phyloP scores from a whole-genome alignment of 371 early-diverging fungal species.

The Blakeslea trispora region DNA sequence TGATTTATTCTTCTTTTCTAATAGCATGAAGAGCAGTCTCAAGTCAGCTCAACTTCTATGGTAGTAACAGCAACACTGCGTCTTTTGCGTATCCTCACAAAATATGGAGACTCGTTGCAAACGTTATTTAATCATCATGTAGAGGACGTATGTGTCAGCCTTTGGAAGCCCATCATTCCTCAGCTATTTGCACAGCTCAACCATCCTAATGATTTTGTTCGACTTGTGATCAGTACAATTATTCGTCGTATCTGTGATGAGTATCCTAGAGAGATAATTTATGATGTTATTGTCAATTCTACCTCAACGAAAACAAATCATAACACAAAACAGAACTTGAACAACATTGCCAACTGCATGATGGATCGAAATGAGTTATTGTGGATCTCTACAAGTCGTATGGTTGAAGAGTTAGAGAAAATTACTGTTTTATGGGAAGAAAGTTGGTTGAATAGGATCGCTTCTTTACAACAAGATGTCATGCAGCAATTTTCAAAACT shows the following conservation, averaged over 20 bases:
- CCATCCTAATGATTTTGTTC: slow-evolving; percentile 65
- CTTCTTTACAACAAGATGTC: slow-evolving; percentile 64
- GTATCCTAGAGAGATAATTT: slow-evolving; percentile 70
- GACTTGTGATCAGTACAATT: slow-evolving; percentile 50
- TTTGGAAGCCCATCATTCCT: slow-evolving; percentile 77
- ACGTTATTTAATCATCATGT: slow-evolving; percentile 46
- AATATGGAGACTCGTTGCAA: slow-evolving; percentile 60
- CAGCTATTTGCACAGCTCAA: slow-evolving; percentile 78
- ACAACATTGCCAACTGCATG: slow-evolving; percentile 47
- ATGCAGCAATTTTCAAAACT: slow-evolving; percentile 58
- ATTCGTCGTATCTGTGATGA: slow-evolving; percentile 60
- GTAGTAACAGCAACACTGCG: slow-evolving; percentile 66
- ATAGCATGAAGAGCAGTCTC: neutral
- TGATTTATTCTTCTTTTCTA: neutral
- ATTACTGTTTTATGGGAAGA: slow-evolving; percentile 87
- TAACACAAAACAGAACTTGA: slow-evolving; percentile 44
- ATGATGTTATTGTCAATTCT: slow-evolving; percentile 69
- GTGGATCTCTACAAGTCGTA: slow-evolving; percentile 58
- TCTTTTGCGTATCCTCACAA: slow-evolving; percentile 65
- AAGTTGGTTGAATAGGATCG: slow-evolving; percentile 72
- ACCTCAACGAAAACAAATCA: slow-evolving; percentile 50
- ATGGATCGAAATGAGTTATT: slow-evolving; percentile 46
- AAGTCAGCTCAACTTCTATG: slow-evolving; percentile 29
- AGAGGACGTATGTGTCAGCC: slow-evolving; percentile 44
- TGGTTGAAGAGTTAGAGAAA: slow-evolving; percentile 70